Evolutionary conservation across 495 filamentous ascomycete genomes (phyloP), one percentile per base, ranked within the genome.

Genomic region (Talaromyces trachyspermus): DNA sequence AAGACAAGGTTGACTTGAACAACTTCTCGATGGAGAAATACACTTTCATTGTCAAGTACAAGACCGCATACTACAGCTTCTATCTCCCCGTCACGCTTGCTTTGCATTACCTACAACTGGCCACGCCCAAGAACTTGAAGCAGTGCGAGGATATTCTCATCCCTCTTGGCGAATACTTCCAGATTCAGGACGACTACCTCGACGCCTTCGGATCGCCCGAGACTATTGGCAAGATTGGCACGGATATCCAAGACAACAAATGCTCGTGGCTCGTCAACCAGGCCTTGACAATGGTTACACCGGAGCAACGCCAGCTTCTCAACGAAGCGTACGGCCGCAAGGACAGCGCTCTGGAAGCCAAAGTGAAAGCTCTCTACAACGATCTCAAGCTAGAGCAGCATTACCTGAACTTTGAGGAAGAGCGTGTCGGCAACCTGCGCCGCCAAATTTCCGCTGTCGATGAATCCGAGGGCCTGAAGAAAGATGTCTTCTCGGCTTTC

Each of bases 221-320:
- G 25, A 77, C 95, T 87, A 92, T 98, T 58, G 92, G 92, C 59
- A 98, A 98, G 79, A 94, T 98, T 53, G 92, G 92, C 45, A 98
- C 94, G 50, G 92, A 98, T 60, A 98, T 98, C 61, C 79, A 88
- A 72, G 92, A 98, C 66, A 98, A 98, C 79, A 98, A 98, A 75
- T 98, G 92, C 76, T 90, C 85, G 5, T 98, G 92, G 92, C 64
- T 97, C 17, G 76, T 98, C 60, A 97, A 97, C 75, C 84, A 95
- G 66, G 94, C 94, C 35, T 76, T 97, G 36, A 69, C 80, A 59
- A 74, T 81, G 40, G 85, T 81, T 48, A 86, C 70, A 2, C 77
- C 85, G 9, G 85, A 88, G 65, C 94, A 97, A 77, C 81, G 88
- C 55, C 71, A 84, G 63, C 61, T 88, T 29, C 81, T 78, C 27